These are phyloP conservation scores for Candida insectorum DNA, from an alignment of 805 yeast species.

Conservation along the genomic window DNA sequence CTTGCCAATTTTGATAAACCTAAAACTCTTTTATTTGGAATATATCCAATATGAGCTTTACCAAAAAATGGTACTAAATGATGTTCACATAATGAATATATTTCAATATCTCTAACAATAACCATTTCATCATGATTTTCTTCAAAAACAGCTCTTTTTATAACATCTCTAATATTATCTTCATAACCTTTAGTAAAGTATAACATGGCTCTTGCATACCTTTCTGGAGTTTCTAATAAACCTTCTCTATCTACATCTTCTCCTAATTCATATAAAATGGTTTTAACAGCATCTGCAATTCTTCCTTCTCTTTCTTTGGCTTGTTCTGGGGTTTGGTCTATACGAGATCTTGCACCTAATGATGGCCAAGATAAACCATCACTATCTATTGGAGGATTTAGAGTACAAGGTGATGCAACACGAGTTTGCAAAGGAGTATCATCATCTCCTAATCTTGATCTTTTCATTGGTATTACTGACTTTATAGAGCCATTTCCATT, in stretches of 20 bases:
- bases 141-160: constrained; percentile 93
- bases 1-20: constrained; percentile 93
- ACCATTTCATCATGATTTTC: constrained; percentile 99
- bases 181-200: constrained; percentile 96
- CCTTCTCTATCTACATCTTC: constrained; percentile 92
- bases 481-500: constrained; percentile 11
- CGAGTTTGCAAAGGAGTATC: constrained; percentile 66
- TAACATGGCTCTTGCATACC: constrained; percentile 96
- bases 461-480: constrained; percentile 20
- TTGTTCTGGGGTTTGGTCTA: constrained; percentile 67
- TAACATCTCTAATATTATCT: constrained; percentile 86
- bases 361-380: constrained; percentile 97
- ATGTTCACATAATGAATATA: constrained; percentile 93
- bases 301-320: constrained; percentile 63
- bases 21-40: constrained; percentile 88
- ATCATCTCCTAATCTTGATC: constrained; percentile 16
- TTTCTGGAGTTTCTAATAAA: constrained; percentile 85
- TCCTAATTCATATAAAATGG: constrained; percentile 78
- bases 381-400: constrained; percentile 80
- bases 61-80: constrained; percentile 97
- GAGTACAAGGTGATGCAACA: constrained; percentile 79
- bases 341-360: constrained; percentile 72
- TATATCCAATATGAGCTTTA: constrained; percentile 96
- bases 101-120: constrained; percentile 90
- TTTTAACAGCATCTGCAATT: constrained; percentile 80